Conservation (phyloP, 1,139 yeast species). For the Lodderomyces metapsilosis region DNA sequence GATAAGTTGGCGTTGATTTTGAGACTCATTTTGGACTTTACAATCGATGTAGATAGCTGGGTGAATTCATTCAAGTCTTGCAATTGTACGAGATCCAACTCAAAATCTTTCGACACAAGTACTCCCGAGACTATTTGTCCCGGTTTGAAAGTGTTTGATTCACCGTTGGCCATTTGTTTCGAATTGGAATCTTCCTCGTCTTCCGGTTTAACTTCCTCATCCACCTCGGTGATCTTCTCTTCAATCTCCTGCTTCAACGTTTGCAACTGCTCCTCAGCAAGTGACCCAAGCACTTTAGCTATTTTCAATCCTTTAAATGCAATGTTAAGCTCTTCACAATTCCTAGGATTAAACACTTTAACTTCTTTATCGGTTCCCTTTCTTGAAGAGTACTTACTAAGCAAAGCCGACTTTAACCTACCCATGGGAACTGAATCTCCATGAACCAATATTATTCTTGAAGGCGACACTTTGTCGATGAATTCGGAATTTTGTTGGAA, state of each 20-base stretch:
- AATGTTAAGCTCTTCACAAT: constrained; percentile 76
- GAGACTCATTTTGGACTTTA: constrained; percentile 77
- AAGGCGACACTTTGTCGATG: constrained; percentile 84
- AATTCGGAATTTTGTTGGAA: constrained; percentile 90
- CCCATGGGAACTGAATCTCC: constrained; percentile 99
- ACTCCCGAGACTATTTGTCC: constrained; percentile 74
- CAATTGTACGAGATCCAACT: constrained; percentile 74
- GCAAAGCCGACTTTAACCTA: constrained; percentile 84
- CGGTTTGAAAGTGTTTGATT: constrained; percentile 20
- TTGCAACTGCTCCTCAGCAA: constrained; percentile 56
- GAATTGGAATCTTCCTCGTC: not conserved
- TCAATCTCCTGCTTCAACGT: constrained; percentile 30
- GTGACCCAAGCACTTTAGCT: constrained; percentile 80
- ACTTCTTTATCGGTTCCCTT: constrained; percentile 90
- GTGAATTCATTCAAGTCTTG: constrained; percentile 89
- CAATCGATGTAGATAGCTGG: constrained; percentile 80
- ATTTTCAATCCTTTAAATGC: constrained; percentile 81
- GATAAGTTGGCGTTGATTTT: constrained; percentile 80
- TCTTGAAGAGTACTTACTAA: constrained; percentile 78
- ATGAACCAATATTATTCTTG: constrained; percentile 83
- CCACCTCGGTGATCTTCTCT: constrained; percentile 18
- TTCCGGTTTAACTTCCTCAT: constrained; percentile 11
- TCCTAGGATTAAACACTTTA: constrained; percentile 89
- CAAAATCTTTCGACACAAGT: constrained; percentile 87
- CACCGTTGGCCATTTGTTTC: not conserved